phyloP scores from a whole-genome alignment of 192 early-diverging fungal species.

The Mortierella alpina region DNA sequence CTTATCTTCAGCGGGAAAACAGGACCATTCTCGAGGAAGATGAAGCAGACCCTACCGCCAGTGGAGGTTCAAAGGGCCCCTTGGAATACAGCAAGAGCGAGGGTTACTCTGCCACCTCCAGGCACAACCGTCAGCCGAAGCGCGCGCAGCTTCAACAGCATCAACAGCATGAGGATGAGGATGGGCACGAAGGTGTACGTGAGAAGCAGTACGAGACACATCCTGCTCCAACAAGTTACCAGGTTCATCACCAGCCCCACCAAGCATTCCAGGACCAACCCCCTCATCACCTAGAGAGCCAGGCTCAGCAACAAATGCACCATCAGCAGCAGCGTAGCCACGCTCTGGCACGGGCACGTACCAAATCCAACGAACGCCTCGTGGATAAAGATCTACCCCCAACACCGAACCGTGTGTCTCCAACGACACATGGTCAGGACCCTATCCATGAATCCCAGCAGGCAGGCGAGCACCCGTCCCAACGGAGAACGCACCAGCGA shows the following conservation, averaged over 20 bases:
- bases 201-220: constrained; percentile 5
- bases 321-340: constrained; percentile 10
- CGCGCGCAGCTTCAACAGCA: constrained; percentile 14
- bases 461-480: not conserved
- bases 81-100: constrained; percentile 43
- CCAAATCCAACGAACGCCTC: constrained; percentile 15
- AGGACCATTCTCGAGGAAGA: constrained; percentile 33
- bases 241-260: not conserved
- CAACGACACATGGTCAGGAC: not conserved
- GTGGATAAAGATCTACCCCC: constrained; percentile 32
- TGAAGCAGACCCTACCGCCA: not conserved
- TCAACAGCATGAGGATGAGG: not conserved
- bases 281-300: not conserved
- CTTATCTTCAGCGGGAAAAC: constrained; percentile 22
- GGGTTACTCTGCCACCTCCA: constrained; percentile 3
- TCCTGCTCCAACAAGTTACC: not conserved
- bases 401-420: constrained; percentile 9
- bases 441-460: not conserved
- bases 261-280: constrained; percentile 12
- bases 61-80: not conserved
- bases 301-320: not conserved
- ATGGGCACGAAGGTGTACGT: not conserved
- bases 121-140: constrained; percentile 22
- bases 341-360: not conserved
- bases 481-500: not conserved